Base-by-base conservation (phyloP, 2,329 filamentous ascomycete species). In the Trichothecium sympodiale region DNA sequence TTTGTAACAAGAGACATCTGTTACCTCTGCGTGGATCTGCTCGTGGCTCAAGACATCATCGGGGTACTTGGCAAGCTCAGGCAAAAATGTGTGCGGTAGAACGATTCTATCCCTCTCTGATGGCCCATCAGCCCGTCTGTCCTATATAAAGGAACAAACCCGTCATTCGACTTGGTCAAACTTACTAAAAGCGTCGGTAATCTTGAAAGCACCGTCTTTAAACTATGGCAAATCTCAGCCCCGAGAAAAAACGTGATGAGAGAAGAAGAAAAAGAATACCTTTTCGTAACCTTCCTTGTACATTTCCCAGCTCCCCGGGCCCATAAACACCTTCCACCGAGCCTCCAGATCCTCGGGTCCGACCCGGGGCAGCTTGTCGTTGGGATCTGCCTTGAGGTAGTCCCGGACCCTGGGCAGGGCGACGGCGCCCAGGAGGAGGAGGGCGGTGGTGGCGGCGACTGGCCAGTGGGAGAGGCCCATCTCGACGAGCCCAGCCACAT, bases 31-130 rank as follows among this genome's bases (percentile, higher is more conserved):
- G 16, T 54, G 31, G 2, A 54, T 53, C 8, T 25, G 40, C 33
- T 48, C 40, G 26, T 55, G 48, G 44, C 48, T 55, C 12, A 58
- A 38, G 3, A 54, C 46, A 17, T 52, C 41, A 20, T 59, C 52
- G 0, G 54, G 52, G n/a, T 57, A 46, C 17, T 42, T 55, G 35
- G 47, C 46, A 9, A 58, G 45, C 38, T 57, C 54, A 17, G 37
- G 31, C 12, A 58, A 46, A 28, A 49, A 55, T 25, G 46, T 48
- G 13, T 47, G 46, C 1, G 51, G 45, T 1, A 58, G 35, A 2
- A 56, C 53, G 8, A 57, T 35, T 29, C 52, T 45, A 2, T 33
- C 36, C 3, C 40, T 39, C 8, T 48, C 46, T 25, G 50, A 20
- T 25, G 20, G 20, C 20, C 13, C 6, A 8, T 4, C 16, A 2